Evolutionary conservation across 2,329 filamentous ascomycete genomes (phyloP).

Genomic region (Huntiella omanensis): DNA sequence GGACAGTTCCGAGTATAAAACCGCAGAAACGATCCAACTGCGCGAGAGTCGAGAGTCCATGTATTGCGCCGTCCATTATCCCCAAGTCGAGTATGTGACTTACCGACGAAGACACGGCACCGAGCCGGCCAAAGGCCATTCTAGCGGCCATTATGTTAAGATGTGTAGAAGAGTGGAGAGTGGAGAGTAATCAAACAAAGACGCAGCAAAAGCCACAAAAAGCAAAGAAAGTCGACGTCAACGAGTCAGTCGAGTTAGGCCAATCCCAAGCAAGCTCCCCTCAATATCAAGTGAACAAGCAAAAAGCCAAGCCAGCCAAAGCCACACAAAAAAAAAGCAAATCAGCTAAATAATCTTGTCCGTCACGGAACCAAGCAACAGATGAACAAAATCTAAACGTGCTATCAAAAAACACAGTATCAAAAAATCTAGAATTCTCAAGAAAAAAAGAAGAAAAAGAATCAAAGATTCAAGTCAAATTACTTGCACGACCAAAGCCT

Average conservation of each 20-base stretch:
- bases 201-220: slow-evolving; percentile 2
- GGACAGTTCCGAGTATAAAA: too few relatives aligned
- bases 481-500: too few relatives aligned
- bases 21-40: too few relatives aligned
- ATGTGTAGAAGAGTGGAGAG: background rate
- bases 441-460: background rate
- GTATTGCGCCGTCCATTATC: too few relatives aligned
- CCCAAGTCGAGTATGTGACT: slow-evolving; percentile 17
- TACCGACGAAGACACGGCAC: slow-evolving; percentile 32
- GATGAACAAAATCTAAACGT: too few relatives aligned
- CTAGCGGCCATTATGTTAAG: slow-evolving; percentile 34
- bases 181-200: background rate
- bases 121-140: slow-evolving; percentile 44
- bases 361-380: too few relatives aligned
- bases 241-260: background rate
- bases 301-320: background rate
- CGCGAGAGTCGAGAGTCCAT: too few relatives aligned
- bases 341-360: too few relatives aligned
- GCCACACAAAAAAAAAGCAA: too few relatives aligned
- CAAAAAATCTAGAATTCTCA: background rate
- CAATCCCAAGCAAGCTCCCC: background rate
- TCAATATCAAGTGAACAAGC: background rate
- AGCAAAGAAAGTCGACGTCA: background rate
- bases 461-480: background rate
- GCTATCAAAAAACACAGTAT: background rate